Evolutionary conservation across 2,329 filamentous ascomycete species (phyloP).

Genomic region (Rhinocladiella mackenziei): DNA sequence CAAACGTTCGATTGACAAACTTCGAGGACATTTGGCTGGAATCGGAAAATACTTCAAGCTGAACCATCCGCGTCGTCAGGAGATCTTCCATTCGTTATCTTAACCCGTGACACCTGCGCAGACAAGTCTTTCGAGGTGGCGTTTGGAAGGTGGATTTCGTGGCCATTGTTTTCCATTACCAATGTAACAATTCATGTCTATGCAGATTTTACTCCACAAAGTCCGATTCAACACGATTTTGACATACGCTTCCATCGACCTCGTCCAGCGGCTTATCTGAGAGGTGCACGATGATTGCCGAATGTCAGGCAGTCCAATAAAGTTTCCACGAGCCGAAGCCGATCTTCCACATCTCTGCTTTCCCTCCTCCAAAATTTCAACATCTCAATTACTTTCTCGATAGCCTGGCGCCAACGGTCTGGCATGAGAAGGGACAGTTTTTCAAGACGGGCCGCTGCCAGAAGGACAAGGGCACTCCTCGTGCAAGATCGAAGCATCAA

Average conservation of each 20-base stretch:
- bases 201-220: too few relatives aligned
- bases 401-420: constrained; percentile 29
- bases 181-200: too few relatives aligned
- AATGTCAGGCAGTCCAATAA: constrained; percentile 17
- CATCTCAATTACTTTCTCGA: constrained; percentile 31
- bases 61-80: too few relatives aligned
- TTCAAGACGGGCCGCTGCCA: constrained; percentile 32
- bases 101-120: too few relatives aligned
- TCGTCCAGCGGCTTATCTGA: background rate
- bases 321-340: constrained; percentile 27
- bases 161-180: too few relatives aligned
- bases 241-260: background rate
- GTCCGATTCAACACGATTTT: too few relatives aligned
- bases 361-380: constrained; percentile 31
- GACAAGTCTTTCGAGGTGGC: too few relatives aligned
- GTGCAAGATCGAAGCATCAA: constrained; percentile 36
- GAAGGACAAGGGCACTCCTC: constrained; percentile 33
- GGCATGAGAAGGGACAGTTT: constrained; percentile 38
- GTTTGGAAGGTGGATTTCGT: too few relatives aligned
- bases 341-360: constrained; percentile 30
- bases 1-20: background rate
- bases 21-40: background rate
- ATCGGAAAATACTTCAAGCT: too few relatives aligned
- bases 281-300: background rate
- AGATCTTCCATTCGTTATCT: too few relatives aligned